Percentiles rank a stretch among this genome's conserved stretches.
Conservation (phyloP, 2,329 filamentous ascomycete genomes). For the Phaeophleospora eucalypticola region DNA sequence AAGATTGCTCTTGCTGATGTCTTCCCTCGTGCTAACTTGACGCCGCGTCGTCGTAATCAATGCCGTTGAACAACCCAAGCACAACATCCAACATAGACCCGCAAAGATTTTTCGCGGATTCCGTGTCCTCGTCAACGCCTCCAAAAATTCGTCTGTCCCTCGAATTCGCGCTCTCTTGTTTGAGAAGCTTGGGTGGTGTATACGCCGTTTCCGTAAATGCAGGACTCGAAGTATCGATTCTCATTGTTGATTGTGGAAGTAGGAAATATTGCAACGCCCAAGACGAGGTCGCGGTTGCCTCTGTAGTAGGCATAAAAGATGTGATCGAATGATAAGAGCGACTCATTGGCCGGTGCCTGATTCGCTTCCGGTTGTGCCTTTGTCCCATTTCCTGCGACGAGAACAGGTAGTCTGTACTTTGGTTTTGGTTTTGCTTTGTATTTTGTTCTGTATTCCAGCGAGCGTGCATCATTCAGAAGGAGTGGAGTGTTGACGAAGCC, state of each 20-base stretch:
- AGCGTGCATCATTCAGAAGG: neutral
- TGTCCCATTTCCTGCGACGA: neutral
- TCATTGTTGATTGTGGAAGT: neutral
- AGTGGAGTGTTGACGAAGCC: neutral
- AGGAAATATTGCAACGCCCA: neutral
- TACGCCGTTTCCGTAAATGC: neutral
- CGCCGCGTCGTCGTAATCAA: conserved; percentile 38
- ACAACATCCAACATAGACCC: conserved; percentile 47
- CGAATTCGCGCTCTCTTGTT: conserved; percentile 10
- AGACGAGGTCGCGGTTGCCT: neutral
- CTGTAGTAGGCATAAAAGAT: neutral
- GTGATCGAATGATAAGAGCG: neutral
- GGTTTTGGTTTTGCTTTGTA: neutral
- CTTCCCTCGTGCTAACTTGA: neutral
- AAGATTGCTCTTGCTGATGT: neutral
- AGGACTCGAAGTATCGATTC: neutral
- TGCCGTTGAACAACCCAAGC: conserved; percentile 42
- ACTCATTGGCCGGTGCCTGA: neutral
- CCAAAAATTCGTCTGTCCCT: conserved; percentile 39
- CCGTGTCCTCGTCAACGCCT: conserved; percentile 38
- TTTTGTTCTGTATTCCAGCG: neutral
- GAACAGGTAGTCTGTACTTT: neutral
- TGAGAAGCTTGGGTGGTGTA: too few relatives aligned
- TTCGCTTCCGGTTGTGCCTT: neutral
- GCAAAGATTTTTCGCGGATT: conserved; percentile 31